These are phyloP conservation scores for Cladochytrium tenue DNA, from an alignment of 371 early-diverging fungal genomes.

Conservation along the genomic window DNA sequence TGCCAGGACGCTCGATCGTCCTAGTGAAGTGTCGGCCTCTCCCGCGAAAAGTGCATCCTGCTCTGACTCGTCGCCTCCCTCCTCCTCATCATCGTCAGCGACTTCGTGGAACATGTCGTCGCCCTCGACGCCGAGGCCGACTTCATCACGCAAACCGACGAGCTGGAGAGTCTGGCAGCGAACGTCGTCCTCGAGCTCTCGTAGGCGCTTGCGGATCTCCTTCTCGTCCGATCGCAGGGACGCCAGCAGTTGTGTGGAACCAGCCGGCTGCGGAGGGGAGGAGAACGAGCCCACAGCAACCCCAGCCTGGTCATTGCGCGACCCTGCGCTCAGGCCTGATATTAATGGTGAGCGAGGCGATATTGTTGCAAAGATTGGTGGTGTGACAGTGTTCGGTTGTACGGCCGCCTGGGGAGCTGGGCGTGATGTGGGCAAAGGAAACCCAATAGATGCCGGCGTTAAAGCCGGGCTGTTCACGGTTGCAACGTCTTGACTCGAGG, in stretches of 20 bases:
- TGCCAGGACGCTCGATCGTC: too few relatives aligned
- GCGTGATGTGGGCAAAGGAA: background rate
- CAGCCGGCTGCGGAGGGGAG: background rate
- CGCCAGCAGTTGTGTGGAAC: background rate
- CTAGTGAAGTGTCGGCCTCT: too few relatives aligned
- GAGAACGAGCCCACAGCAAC: background rate
- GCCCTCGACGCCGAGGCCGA: background rate
- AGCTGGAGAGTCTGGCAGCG: constrained; percentile 33
- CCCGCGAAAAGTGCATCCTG: too few relatives aligned
- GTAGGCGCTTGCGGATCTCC: constrained; percentile 29
- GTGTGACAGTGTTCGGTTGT: too few relatives aligned
- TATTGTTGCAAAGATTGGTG: background rate
- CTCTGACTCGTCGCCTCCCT: too few relatives aligned
- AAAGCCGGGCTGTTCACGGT: background rate
- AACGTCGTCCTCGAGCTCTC: constrained; percentile 42
- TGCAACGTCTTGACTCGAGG: background rate
- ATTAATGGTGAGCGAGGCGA: background rate
- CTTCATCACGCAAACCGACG: constrained; percentile 19
- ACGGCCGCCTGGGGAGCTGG: too few relatives aligned
- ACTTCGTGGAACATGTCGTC: background rate
- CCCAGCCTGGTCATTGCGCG: too few relatives aligned
- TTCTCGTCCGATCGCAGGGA: constrained; percentile 20
- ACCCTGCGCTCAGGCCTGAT: background rate
- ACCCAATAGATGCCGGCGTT: background rate
- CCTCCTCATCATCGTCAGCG: constrained; percentile 12